phyloP scores from a whole-genome alignment of 768 basidiomycete genomes.

The Scleroderma bovista region DNA sequence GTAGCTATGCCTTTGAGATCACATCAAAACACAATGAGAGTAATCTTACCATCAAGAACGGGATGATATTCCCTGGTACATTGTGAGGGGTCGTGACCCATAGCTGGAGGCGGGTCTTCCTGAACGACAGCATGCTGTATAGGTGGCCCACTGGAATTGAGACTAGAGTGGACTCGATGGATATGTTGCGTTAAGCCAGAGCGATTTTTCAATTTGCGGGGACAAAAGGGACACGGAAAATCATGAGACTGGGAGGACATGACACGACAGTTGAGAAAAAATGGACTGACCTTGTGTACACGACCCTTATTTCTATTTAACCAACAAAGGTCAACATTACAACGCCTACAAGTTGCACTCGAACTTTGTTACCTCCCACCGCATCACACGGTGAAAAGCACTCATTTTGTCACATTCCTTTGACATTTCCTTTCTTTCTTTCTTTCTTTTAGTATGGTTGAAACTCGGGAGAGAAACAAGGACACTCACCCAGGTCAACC shows the following conservation, averaged over 20 bases:
- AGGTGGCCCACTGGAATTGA: neutral
- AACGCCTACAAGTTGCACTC: neutral
- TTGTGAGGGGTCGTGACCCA: neutral
- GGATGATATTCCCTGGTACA: neutral
- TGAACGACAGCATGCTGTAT: neutral
- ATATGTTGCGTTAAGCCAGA: neutral
- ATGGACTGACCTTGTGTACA: neutral
- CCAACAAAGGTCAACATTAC: neutral
- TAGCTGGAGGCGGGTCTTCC: neutral
- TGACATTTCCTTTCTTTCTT: neutral
- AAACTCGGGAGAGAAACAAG: neutral
- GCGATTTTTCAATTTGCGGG: neutral
- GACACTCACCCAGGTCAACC: neutral
- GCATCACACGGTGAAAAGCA: neutral
- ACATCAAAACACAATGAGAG: neutral
- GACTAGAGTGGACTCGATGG: neutral
- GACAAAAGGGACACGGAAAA: neutral
- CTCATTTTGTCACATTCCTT: no score
- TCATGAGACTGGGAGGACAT: no score
- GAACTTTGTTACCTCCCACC: neutral
- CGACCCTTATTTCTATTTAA: neutral
- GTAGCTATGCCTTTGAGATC: neutral
- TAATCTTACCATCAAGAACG: neutral
- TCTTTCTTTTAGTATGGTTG: neutral
- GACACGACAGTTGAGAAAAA: neutral